Percentiles rank a stretch among this genome's conserved stretches.
These are phyloP conservation scores for Rhexocercosporidium sp. DNA, from an alignment of 2,329 filamentous ascomycete genomes.

Conservation along the genomic window DNA sequence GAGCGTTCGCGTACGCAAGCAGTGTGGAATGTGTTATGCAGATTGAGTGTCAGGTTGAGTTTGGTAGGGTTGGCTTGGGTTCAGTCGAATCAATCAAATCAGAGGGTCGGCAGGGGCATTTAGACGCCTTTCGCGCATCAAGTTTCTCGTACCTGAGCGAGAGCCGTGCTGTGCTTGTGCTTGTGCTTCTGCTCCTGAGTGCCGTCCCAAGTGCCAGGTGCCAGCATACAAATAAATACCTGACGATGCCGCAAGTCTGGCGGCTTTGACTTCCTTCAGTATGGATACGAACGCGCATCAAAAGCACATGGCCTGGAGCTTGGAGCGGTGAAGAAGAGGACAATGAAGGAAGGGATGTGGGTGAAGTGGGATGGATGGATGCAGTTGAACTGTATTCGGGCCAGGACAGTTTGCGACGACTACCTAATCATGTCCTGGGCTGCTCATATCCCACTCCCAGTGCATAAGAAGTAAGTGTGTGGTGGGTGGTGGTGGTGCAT, in stretches of 20 bases:
- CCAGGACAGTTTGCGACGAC: not conserved
- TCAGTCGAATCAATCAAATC: too few relatives aligned
- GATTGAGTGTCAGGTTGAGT: constrained; percentile 7
- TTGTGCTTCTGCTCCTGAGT: not conserved
- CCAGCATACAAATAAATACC: not conserved
- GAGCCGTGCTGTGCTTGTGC: not conserved
- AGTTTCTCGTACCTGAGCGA: constrained; percentile 26
- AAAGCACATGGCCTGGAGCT: constrained; percentile 2
- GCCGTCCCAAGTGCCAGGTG: constrained; percentile 4
- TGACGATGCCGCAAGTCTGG: not conserved
- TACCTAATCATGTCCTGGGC: too few relatives aligned
- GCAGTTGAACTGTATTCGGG: not conserved
- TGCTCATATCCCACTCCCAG: too few relatives aligned
- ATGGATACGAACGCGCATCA: not conserved
- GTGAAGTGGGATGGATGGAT: not conserved
- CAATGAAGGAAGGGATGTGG: not conserved
- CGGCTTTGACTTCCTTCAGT: not conserved
- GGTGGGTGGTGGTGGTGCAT: too few relatives aligned
- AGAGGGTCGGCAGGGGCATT: constrained; percentile 5
- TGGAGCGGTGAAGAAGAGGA: constrained; percentile 8
- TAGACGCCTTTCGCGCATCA: constrained; percentile 22
- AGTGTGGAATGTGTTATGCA: constrained; percentile 33
- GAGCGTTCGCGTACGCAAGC: constrained; percentile 13
- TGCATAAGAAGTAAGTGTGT: not conserved
- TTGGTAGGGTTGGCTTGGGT: too few relatives aligned